A percentile compares a stretch with the other conserved stretches of the same genome.
phyloP scores from a whole-genome alignment of 345 rosid species.

The Acer saccharum region DNA sequence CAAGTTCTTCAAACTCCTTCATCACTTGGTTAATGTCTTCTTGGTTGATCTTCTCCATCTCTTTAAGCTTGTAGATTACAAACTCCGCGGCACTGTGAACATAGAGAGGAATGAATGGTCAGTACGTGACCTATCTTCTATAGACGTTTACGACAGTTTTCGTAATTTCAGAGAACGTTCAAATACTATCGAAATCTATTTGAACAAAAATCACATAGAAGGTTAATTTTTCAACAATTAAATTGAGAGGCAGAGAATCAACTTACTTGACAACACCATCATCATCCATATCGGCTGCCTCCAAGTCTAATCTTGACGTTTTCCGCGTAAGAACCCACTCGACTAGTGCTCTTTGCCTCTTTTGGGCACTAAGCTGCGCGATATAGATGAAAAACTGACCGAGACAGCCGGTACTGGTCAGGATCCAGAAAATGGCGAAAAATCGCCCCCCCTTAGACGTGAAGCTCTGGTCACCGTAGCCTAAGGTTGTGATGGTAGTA shows the following conservation, averaged over 20 bases:
- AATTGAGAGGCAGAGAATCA: not conserved
- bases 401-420: constrained; percentile 56
- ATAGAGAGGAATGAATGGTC: not conserved
- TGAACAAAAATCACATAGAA: no score
- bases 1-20: constrained; percentile 78
- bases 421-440: constrained; percentile 78
- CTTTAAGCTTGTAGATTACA: constrained; percentile 73
- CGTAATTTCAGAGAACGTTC: no score
- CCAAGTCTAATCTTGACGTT: constrained; percentile 64
- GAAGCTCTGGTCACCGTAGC: constrained; percentile 87
- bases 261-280: constrained; percentile 78
- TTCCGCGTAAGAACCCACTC: constrained; percentile 72
- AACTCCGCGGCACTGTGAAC: constrained; percentile 63
- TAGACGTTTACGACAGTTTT: not conserved
- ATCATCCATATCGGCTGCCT: constrained; percentile 81
- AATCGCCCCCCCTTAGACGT: constrained; percentile 52
- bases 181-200: no score
- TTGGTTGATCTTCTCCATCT: constrained; percentile 83
- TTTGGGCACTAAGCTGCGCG: constrained; percentile 68
- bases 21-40: constrained; percentile 57
- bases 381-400: constrained; percentile 70
- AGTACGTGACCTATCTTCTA: not conserved
- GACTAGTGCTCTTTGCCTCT: constrained; percentile 55
- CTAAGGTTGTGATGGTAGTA: constrained; percentile 79
- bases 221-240: no score